Conservation (phyloP, 75 land plant species). For the Ceratopteris richardii region DNA sequence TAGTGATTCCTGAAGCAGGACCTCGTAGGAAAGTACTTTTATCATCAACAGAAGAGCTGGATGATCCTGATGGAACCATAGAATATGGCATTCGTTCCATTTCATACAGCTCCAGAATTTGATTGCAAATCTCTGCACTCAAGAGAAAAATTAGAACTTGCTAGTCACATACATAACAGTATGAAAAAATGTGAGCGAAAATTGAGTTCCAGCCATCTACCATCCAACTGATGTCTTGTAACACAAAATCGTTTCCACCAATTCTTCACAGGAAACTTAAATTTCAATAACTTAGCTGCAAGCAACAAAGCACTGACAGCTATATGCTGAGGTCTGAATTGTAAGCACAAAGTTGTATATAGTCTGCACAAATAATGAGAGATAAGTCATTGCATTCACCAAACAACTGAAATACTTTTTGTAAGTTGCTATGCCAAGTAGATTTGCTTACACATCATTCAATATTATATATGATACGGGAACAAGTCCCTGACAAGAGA, state of each 20-base stretch:
- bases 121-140: constrained; percentile 37
- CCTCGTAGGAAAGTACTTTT: no score
- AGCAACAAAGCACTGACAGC: constrained; percentile 44
- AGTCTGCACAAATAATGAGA: constrained; percentile 37
- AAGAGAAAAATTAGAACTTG: no score
- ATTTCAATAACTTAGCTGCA: constrained; percentile 38
- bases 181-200: no score
- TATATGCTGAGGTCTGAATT: constrained; percentile 41
- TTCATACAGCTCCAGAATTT: constrained; percentile 42
- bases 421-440: no score
- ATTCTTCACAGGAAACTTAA: constrained; percentile 29
- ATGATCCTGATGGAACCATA: no score
- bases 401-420: no score
- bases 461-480: constrained; percentile 46
- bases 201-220: constrained; percentile 12
- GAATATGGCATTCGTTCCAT: constrained; percentile 4
- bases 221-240: constrained; percentile 35
- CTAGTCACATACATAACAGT: no score
- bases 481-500: constrained; percentile 23
- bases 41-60: no score
- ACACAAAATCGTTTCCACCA: constrained; percentile 45
- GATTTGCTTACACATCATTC: constrained; percentile 33
- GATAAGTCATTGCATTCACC: no score
- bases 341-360: constrained; percentile 38
- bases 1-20: no score